These are phyloP conservation scores for Cladosporium halotolerans DNA, from an alignment of 2,329 filamentous ascomycete genomes.

Conservation along the genomic window DNA sequence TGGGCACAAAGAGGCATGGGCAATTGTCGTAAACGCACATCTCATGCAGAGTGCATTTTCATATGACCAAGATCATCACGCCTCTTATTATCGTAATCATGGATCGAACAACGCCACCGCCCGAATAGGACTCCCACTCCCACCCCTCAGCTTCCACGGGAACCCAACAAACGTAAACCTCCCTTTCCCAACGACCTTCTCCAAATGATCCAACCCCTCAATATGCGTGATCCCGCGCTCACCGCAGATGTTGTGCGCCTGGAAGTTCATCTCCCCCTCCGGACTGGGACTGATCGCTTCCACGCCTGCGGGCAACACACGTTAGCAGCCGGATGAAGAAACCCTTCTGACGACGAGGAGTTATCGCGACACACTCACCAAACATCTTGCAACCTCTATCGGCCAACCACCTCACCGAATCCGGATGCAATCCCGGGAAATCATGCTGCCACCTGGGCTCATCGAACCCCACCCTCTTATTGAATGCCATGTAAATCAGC, in stretches of 20 bases:
- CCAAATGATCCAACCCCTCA: slow-evolving; percentile 23
- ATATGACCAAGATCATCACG: too few relatives aligned
- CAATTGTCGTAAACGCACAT: not conserved
- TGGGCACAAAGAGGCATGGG: too few relatives aligned
- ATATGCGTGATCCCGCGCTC: slow-evolving; percentile 25
- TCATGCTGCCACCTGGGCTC: slow-evolving; percentile 26
- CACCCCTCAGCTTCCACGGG: slow-evolving; percentile 22
- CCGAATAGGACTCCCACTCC: slow-evolving; percentile 25
- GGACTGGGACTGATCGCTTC: slow-evolving; percentile 24
- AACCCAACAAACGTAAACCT: slow-evolving; percentile 24
- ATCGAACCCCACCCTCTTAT: slow-evolving; percentile 19
- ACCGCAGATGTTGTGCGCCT: slow-evolving; percentile 24
- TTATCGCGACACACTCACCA: slow-evolving; percentile 6
- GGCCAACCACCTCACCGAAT: slow-evolving; percentile 23
- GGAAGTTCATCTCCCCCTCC: slow-evolving; percentile 24
- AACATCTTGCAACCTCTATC: slow-evolving; percentile 25
- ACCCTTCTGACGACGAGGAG: too few relatives aligned
- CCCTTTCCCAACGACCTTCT: slow-evolving; percentile 21
- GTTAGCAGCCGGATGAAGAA: too few relatives aligned
- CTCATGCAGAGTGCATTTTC: not conserved
- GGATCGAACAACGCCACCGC: slow-evolving; percentile 22
- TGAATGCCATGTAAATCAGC: slow-evolving; percentile 24
- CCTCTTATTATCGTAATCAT: not conserved
- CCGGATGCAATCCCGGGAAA: slow-evolving; percentile 22
- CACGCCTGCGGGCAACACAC: slow-evolving; percentile 8